Evolutionary conservation across 2,329 filamentous ascomycete genomes (phyloP).

Genomic region (Cercospora sp.): DNA sequence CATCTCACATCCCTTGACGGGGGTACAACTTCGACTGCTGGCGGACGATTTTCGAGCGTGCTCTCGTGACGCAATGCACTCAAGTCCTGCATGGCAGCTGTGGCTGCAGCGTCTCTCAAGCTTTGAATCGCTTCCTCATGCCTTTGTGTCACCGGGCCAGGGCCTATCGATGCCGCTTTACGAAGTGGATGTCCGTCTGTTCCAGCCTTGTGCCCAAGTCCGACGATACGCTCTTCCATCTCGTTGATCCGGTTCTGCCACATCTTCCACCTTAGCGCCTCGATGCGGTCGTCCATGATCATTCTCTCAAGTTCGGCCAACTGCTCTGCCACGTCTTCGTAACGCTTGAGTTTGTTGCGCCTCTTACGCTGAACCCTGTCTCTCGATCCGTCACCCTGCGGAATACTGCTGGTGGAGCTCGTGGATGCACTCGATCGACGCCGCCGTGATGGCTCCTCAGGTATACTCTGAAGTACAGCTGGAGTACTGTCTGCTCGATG

Average conservation of each 20-base stretch:
- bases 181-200: not conserved
- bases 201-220: not conserved
- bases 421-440: not conserved
- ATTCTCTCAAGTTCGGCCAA: not conserved
- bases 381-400: not conserved
- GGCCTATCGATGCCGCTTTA: not conserved
- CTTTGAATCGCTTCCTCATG: not conserved
- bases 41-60: not conserved
- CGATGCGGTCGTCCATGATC: slow-evolving; percentile 1
- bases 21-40: not conserved
- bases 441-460: not conserved
- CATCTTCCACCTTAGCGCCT: not conserved
- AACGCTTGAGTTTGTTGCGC: not conserved
- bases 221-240: not conserved
- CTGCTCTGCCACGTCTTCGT: not conserved
- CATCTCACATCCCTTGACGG: not conserved
- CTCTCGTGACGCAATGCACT: not conserved
- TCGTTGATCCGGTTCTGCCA: not conserved
- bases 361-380: not conserved
- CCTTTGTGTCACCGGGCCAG: not conserved
- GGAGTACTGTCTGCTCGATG: slow-evolving; percentile 1
- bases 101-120: not conserved
- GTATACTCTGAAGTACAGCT: not conserved
- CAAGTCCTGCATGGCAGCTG: not conserved
- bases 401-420: not conserved